Conservation (phyloP, 768 basidiomycete species). For the Leccinum longicurvipes region DNA sequence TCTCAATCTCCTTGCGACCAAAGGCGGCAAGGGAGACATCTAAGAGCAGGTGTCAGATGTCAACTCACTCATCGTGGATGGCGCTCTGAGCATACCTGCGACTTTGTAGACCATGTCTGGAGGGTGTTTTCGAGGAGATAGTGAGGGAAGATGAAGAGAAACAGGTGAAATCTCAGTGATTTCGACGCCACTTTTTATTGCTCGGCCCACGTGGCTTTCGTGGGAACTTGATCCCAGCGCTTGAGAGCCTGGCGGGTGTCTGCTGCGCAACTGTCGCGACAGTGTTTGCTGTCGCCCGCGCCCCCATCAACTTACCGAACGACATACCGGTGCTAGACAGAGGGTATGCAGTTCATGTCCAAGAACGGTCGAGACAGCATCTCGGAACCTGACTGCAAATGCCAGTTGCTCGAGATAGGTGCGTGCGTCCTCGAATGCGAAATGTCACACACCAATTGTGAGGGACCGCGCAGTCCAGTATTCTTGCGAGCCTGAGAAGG, state of each 20-base stretch:
- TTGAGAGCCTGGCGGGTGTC: too few relatives aligned
- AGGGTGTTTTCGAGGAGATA: constrained; percentile 12
- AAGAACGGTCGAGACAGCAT: not conserved
- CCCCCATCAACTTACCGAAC: not conserved
- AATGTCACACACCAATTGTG: constrained; percentile 4
- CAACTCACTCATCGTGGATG: not conserved
- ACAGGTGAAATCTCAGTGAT: constrained; percentile 11
- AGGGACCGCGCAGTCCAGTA: constrained; percentile 47
- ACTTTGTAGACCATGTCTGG: constrained; percentile 82
- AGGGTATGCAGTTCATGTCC: constrained; percentile 3
- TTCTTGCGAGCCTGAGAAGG: constrained; percentile 47
- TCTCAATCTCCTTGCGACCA: constrained; percentile 99
- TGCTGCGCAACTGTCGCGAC: not conserved
- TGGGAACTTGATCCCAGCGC: constrained; percentile 21
- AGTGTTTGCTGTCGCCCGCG: not conserved
- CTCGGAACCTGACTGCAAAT: constrained; percentile 29
- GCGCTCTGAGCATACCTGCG: constrained; percentile 51
- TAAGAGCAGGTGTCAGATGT: constrained; percentile 27
- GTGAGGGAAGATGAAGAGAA: constrained; percentile 27
- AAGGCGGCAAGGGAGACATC: constrained; percentile 98
- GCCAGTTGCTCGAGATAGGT: constrained; percentile 63
- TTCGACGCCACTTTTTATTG: constrained; percentile 27
- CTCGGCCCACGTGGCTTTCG: constrained; percentile 27
- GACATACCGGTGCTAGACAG: not conserved
- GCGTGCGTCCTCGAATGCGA: not conserved